phyloP scores from a whole-genome alignment of 2,329 filamentous ascomycete genomes.

The Nemania sp. region DNA sequence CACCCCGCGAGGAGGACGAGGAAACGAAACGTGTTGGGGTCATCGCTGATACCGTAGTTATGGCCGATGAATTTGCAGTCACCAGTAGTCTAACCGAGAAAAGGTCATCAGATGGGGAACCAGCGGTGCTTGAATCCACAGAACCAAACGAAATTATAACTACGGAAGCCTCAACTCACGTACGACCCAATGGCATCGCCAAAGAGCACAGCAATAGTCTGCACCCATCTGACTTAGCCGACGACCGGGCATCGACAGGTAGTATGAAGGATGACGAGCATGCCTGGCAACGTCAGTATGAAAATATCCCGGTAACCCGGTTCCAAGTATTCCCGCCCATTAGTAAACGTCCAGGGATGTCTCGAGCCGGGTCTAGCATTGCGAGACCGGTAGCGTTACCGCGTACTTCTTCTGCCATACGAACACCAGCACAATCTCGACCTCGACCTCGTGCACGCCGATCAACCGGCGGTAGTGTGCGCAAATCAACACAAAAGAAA shows the following conservation, averaged over 20 bases:
- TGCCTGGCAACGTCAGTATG: conserved; percentile 63
- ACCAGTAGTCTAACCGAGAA: conserved; percentile 47
- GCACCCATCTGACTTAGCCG: conserved; percentile 40
- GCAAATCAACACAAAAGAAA: conserved; percentile 56
- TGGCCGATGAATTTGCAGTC: conserved; percentile 51
- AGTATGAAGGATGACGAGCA: conserved; percentile 48
- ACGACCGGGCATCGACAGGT: conserved; percentile 32
- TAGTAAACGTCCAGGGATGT: conserved; percentile 61
- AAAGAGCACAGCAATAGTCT: conserved; percentile 41
- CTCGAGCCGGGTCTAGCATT: conserved; percentile 57
- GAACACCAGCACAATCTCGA: conserved; percentile 50
- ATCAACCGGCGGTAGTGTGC: conserved; percentile 48
- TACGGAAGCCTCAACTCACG: conserved; percentile 34
- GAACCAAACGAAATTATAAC: conserved; percentile 53
- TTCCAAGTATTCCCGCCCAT: conserved; percentile 84
- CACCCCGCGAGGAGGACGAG: conserved; percentile 82
- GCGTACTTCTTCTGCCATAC: conserved; percentile 51
- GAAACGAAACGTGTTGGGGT: conserved; percentile 54
- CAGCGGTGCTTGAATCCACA: conserved; percentile 55
- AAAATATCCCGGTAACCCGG: conserved; percentile 73
- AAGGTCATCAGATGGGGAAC: conserved; percentile 43
- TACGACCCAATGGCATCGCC: conserved; percentile 47
- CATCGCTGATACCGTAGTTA: conserved; percentile 49
- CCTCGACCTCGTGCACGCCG: conserved; percentile 56
- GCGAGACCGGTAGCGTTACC: conserved; percentile 48